A percentile compares a stretch with the other conserved stretches of the same genome.
Evolutionary conservation across 129 eudicot genomes (phyloP).

Genomic region (Artemisia tridentata): DNA sequence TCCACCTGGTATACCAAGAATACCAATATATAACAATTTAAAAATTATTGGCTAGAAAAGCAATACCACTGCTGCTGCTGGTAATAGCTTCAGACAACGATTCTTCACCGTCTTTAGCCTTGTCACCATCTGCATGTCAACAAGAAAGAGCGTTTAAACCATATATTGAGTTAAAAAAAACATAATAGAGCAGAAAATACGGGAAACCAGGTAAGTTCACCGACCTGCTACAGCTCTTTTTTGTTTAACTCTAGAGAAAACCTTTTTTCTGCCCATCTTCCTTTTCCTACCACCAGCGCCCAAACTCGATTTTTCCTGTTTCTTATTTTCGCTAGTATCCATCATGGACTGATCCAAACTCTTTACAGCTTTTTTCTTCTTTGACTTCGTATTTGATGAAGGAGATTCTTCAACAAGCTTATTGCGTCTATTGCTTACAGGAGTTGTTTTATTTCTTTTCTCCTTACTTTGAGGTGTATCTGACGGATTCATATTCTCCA

Average conservation of each 20-base stretch:
- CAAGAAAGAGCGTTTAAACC: slow-evolving; percentile 12
- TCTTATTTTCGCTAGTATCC: slow-evolving; percentile 34
- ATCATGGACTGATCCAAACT: slow-evolving; percentile 32
- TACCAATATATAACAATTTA: not conserved
- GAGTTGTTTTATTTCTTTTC: slow-evolving; percentile 51
- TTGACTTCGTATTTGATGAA: slow-evolving; percentile 32
- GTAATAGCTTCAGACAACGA: slow-evolving; percentile 23
- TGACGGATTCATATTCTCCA: slow-evolving; percentile 39
- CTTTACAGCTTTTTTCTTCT: slow-evolving; percentile 35
- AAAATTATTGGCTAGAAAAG: slow-evolving; percentile 6
- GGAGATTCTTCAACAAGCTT: slow-evolving; percentile 25
- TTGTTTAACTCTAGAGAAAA: slow-evolving; percentile 27
- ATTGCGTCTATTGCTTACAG: slow-evolving; percentile 52
- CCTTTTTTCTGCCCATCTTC: slow-evolving; percentile 33
- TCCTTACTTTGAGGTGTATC: slow-evolving; percentile 28
- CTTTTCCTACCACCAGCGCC: slow-evolving; percentile 50
- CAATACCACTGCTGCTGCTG: slow-evolving; percentile 33
- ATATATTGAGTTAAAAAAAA: not conserved
- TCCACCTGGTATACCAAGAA: too few relatives aligned
- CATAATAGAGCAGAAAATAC: slow-evolving; percentile 5
- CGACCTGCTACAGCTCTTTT: slow-evolving; percentile 41
- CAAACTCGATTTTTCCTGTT: slow-evolving; percentile 12
- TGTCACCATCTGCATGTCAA: slow-evolving; percentile 22
- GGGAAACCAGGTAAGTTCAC: slow-evolving; percentile 7
- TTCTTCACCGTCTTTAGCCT: slow-evolving; percentile 21